These are phyloP conservation scores for Saccharomycopsis sp. DNA, from an alignment of 805 yeast species.

Conservation along the genomic window DNA sequence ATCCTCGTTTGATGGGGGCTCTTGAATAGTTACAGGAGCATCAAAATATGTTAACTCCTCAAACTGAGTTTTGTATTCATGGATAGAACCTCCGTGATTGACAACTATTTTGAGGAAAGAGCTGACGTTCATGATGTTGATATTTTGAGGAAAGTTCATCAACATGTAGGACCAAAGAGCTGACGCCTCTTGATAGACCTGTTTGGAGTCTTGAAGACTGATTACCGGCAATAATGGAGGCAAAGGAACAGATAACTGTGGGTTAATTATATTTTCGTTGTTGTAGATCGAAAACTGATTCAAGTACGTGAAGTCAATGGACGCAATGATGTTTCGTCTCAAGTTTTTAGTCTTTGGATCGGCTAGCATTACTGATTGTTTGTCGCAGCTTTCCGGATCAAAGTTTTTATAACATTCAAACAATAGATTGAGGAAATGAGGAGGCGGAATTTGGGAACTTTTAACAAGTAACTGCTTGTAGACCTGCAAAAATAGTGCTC, in stretches of 20 bases:
- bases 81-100: constrained; percentile 29
- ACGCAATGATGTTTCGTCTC: constrained; percentile 40
- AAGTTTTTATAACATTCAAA: constrained; percentile 18
- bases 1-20: constrained; percentile 19
- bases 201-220: constrained; percentile 33
- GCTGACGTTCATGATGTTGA: constrained; percentile 39
- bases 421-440: constrained; percentile 14
- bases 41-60: constrained; percentile 32
- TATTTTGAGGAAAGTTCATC: constrained; percentile 35
- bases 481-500: constrained; percentile 51
- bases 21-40: constrained; percentile 20
- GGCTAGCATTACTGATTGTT: constrained; percentile 32
- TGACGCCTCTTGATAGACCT: constrained; percentile 63
- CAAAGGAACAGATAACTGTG: constrained; percentile 18
- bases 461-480: constrained; percentile 29
- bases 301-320: constrained; percentile 31
- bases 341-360: constrained; percentile 42
- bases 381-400: constrained; percentile 9
- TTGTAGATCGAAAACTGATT: not conserved
- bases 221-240: constrained; percentile 70
- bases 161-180: constrained; percentile 64
- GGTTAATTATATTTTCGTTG: constrained; percentile 14
- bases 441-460: constrained; percentile 19
- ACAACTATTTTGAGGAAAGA: constrained; percentile 46
- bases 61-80: constrained; percentile 33